Base-by-base conservation (phyloP, 257 asterid species). In the Solanum habrochaites region DNA sequence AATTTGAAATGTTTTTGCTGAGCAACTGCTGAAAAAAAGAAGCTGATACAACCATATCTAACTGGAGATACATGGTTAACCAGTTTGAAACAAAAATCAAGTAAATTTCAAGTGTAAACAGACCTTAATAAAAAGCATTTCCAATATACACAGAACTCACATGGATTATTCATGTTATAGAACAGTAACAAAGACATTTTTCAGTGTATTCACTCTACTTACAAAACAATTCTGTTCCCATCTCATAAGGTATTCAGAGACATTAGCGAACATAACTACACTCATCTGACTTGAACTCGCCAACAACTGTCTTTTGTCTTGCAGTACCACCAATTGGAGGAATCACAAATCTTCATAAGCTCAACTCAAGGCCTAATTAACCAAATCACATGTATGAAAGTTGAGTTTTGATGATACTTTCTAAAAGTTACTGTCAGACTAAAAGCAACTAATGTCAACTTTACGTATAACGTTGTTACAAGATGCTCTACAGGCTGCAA, bases 21-120 rank as follows among this genome's bases (percentile, higher is more conserved):
- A 87, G 92, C 88, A 90, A 85, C 91, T 74, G 86, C 91, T 11
- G 93, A 89, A 90, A 89, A 90, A 92, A 93, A 74, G 98, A 91
- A 89, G 95, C 91, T 74, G 98, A 90, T 88, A 93, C 97, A 87
- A 87, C 88, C 72, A 90, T 85, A 45, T 89, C 96, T 94, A 92
- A 92, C 37, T 40, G 88, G 88, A 60, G 83, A 23, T 74, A 74
- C 58, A 23, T 71, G 15, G 23, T 52, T 21, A 75, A 75, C 58
- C 56, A 40, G 58, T 40, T 42, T 75, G 20, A 75, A 75, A n/a
- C 23, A 42, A 75, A 75, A n/a, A 74, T 39, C 83, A 75, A 40
- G 83, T 75, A 23, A 75, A 42, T 43, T 75, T 75, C 37, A 25
- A 42, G 15, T 71, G 37, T 71, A 71, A 31, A 71, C 14, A 71